Conservation (phyloP, 139 green algal species). For the Cymbomonas tetramitiformis region DNA sequence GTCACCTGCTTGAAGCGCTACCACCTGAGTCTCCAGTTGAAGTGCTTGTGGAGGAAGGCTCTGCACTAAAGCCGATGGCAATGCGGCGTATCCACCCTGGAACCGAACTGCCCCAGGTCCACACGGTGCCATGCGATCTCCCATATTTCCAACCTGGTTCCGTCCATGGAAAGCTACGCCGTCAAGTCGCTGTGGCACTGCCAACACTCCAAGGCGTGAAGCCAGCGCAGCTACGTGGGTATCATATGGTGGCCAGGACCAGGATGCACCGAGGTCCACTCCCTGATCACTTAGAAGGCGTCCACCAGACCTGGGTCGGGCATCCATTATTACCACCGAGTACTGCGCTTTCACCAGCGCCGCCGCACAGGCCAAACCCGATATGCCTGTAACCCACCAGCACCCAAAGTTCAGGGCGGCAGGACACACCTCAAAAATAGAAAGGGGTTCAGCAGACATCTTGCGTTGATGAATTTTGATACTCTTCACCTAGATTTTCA, state of each 20-base stretch:
- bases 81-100: background rate
- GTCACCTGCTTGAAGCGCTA: background rate
- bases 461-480: no score
- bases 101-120: background rate
- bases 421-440: no score
- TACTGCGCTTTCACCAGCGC: no score
- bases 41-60: background rate
- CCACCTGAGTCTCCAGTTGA: background rate
- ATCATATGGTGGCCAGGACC: slow-evolving; percentile 1
- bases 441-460: no score
- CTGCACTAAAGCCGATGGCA: background rate
- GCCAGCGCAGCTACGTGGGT: background rate
- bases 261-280: slow-evolving; percentile 4
- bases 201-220: background rate
- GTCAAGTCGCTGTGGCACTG: background rate
- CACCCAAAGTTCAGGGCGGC: no score
- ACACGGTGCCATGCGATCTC: background rate
- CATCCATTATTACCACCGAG: no score
- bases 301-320: no score
- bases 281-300: no score
- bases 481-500: no score
- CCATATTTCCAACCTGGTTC: background rate
- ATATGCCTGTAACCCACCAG: no score
- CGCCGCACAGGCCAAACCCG: no score
- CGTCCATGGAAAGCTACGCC: background rate